These are phyloP conservation scores for Penicillium polonicum DNA, from an alignment of 2,329 filamentous ascomycete genomes.

Conservation along the genomic window DNA sequence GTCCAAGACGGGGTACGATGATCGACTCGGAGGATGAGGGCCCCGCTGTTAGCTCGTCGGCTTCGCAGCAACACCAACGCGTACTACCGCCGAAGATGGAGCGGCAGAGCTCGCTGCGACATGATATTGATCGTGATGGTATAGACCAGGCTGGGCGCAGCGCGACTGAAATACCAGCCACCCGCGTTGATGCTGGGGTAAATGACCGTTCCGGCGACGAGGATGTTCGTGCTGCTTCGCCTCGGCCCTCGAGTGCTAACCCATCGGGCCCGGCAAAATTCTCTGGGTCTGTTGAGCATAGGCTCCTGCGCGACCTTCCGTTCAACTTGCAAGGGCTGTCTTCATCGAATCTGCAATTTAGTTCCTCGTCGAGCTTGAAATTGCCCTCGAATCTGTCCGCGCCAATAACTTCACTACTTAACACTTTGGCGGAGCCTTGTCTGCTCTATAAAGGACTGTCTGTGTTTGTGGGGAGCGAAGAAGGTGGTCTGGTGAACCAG, in stretches of 20 bases:
- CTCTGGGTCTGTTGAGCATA: slow-evolving; percentile 63
- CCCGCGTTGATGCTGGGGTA: slow-evolving; percentile 20
- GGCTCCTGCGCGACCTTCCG: slow-evolving; percentile 74
- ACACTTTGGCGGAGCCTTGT: slow-evolving; percentile 88
- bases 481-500: slow-evolving; percentile 83
- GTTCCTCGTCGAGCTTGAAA: slow-evolving; percentile 65
- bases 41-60: slow-evolving; percentile 43
- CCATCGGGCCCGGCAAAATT: slow-evolving; percentile 30
- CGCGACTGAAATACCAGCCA: slow-evolving; percentile 19
- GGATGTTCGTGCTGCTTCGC: slow-evolving; percentile 15
- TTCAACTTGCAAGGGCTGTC: slow-evolving; percentile 92
- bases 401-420: slow-evolving; percentile 80
- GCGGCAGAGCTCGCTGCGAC: slow-evolving; percentile 27
- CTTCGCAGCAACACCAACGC: slow-evolving; percentile 34
- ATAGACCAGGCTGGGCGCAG: slow-evolving; percentile 21
- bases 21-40: slow-evolving; percentile 37
- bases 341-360: slow-evolving; percentile 78
- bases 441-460: slow-evolving; percentile 82
- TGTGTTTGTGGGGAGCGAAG: slow-evolving; percentile 75
- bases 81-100: slow-evolving; percentile 22
- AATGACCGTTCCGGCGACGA: slow-evolving; percentile 24
- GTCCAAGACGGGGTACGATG: slow-evolving; percentile 22
- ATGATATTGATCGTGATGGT: slow-evolving; percentile 22
- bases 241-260: slow-evolving; percentile 33
- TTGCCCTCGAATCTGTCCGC: slow-evolving; percentile 77